A percentile compares a stretch with the other conserved stretches of the same genome.
Evolutionary conservation across 306 rosid genomes (phyloP).

Genomic region (Alnus glutinosa): DNA sequence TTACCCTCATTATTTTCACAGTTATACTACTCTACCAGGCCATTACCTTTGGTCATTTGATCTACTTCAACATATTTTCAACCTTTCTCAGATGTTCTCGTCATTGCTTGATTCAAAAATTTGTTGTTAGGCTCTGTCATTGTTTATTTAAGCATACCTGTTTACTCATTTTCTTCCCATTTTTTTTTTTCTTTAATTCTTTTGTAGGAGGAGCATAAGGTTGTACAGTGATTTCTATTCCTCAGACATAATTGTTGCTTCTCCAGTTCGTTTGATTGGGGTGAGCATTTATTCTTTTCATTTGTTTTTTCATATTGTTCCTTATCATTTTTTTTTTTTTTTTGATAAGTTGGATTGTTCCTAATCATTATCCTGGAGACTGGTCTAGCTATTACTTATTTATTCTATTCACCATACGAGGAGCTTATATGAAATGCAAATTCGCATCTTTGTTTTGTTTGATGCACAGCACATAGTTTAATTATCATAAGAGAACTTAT

Average conservation of each 20-base stretch:
- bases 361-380: not conserved
- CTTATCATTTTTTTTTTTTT: conserved; percentile 12
- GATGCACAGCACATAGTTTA: not conserved
- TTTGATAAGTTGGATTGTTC: not conserved
- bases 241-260: conserved; percentile 85
- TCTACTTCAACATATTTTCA: not conserved
- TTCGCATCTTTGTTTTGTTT: not conserved
- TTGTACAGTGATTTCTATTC: conserved; percentile 88
- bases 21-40: not conserved
- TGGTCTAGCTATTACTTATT: conserved; percentile 2
- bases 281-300: conserved; percentile 38
- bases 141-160: not conserved
- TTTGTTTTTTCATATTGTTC: conserved; percentile 20
- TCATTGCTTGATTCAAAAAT: not conserved
- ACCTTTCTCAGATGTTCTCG: not conserved
- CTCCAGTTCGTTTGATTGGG: conserved; percentile 71
- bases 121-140: not conserved
- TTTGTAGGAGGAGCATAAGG: conserved; percentile 72
- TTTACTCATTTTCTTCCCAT: conserved; percentile 8
- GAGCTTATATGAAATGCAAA: not conserved
- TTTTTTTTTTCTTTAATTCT: conserved; percentile 5
- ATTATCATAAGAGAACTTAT: not conserved
- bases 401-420: not conserved
- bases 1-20: not conserved
- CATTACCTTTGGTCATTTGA: not conserved